phyloP scores from a whole-genome alignment of 2,329 filamentous ascomycete genomes.

The Byssothecium circinans region DNA sequence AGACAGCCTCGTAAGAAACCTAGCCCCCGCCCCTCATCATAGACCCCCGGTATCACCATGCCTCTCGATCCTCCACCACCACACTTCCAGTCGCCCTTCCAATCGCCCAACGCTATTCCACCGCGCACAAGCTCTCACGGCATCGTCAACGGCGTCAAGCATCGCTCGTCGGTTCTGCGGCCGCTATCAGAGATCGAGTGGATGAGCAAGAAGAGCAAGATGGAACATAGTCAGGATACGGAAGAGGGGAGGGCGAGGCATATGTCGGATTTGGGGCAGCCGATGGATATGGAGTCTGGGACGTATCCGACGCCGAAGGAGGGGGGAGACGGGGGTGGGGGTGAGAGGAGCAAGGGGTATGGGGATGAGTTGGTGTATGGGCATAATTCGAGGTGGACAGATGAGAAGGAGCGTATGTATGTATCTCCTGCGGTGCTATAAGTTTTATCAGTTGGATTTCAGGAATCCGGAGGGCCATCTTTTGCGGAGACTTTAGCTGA shows the following conservation, averaged over 20 bases:
- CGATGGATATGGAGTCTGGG: slow-evolving; percentile 34
- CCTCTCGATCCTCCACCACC: slow-evolving; percentile 6
- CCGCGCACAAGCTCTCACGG: slow-evolving; percentile 44
- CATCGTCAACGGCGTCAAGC: slow-evolving; percentile 30
- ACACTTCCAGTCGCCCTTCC: slow-evolving; percentile 31
- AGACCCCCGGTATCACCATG: slow-evolving; percentile 15
- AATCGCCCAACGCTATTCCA: slow-evolving; percentile 45
- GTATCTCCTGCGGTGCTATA: background rate
- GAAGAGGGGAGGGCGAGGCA: background rate
- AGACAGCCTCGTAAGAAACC: too few relatives aligned
- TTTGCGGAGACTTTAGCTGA: background rate
- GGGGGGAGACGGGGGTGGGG: slow-evolving; percentile 6
- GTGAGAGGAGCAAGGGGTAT: slow-evolving; percentile 20
- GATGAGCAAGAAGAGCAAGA: slow-evolving; percentile 45
- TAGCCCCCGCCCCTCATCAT: background rate
- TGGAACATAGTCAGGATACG: slow-evolving; percentile 24
- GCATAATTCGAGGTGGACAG: slow-evolving; percentile 61
- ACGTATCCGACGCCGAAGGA: slow-evolving; percentile 27
- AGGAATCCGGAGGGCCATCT: too few relatives aligned
- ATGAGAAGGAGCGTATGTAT: slow-evolving; percentile 71
- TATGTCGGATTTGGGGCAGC: slow-evolving; percentile 4
- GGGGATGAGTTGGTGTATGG: slow-evolving; percentile 47
- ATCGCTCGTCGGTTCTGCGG: slow-evolving; percentile 36
- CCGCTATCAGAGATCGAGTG: slow-evolving; percentile 45
- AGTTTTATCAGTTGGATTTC: too few relatives aligned